phyloP scores from a whole-genome alignment of 2,329 filamentous ascomycete species.

The Fusarium sp. region DNA sequence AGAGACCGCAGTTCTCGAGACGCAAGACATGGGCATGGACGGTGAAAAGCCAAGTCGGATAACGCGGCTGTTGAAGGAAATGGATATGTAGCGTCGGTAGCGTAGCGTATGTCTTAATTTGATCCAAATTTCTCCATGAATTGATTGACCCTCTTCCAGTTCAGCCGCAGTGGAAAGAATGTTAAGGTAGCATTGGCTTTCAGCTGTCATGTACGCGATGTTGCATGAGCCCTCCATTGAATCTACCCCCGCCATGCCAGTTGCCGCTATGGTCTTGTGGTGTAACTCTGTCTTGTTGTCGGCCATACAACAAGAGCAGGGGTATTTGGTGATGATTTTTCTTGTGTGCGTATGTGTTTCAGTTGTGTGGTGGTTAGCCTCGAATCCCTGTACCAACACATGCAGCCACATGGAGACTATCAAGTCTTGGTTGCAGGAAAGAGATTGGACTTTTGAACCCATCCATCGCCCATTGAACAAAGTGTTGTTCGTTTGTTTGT shows the following conservation, averaged over 20 bases:
- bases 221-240: background rate
- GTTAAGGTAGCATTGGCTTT: background rate
- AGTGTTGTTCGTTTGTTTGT: background rate
- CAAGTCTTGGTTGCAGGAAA: background rate
- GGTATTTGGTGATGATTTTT: background rate
- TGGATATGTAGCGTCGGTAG: background rate
- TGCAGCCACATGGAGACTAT: background rate
- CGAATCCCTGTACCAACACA: background rate
- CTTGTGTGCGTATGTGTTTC: background rate
- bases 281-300: background rate
- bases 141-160: background rate
- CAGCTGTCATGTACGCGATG: background rate
- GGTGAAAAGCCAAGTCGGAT: background rate
- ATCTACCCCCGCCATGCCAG: background rate
- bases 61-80: background rate
- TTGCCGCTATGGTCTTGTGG: background rate
- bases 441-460: background rate
- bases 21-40: background rate
- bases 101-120: background rate
- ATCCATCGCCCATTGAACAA: too few species aligned
- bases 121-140: background rate
- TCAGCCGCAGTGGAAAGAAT: background rate
- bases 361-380: background rate
- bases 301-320: background rate
- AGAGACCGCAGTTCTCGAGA: background rate